Evolutionary conservation across 139 green algal genomes (phyloP).

Genomic region (Microglena sp.): DNA sequence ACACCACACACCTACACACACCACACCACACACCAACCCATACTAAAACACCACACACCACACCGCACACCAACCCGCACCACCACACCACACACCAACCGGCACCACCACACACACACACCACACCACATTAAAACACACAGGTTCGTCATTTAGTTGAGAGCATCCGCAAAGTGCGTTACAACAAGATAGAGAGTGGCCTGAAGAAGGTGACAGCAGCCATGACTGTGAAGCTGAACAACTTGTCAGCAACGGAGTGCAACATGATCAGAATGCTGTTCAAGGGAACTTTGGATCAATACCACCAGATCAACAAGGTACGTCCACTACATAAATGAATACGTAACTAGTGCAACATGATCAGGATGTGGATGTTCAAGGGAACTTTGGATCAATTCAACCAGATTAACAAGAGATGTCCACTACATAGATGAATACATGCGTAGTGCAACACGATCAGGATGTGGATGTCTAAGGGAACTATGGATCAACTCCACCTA

Average conservation of each 20-base stretch:
- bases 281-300: constrained; percentile 45
- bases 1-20: too few species aligned
- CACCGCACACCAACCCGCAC: background rate
- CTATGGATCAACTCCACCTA: constrained; percentile 47
- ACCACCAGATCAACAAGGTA: constrained; percentile 42
- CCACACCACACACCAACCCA: too few species aligned
- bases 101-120: background rate
- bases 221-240: constrained; percentile 79
- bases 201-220: constrained; percentile 51
- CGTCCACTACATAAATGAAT: constrained; percentile 1
- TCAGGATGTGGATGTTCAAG: constrained; percentile 61
- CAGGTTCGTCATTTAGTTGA: constrained; percentile 36
- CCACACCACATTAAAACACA: background rate
- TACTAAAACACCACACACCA: background rate
- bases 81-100: background rate
- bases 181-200: constrained; percentile 71
- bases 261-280: constrained; percentile 73
- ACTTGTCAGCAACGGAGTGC: constrained; percentile 69
- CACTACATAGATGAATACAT: too few species aligned
- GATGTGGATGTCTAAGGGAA: constrained; percentile 50
- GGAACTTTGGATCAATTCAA: constrained; percentile 48
- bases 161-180: constrained; percentile 57
- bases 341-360: constrained; percentile 59
- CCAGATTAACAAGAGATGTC: constrained; percentile 36
- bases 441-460: constrained; percentile 78